A percentile compares a stretch with the other conserved stretches of the same genome.
These are phyloP conservation scores for Zalaria sp. DNA, from an alignment of 2,329 filamentous ascomycete species.

Conservation along the genomic window DNA sequence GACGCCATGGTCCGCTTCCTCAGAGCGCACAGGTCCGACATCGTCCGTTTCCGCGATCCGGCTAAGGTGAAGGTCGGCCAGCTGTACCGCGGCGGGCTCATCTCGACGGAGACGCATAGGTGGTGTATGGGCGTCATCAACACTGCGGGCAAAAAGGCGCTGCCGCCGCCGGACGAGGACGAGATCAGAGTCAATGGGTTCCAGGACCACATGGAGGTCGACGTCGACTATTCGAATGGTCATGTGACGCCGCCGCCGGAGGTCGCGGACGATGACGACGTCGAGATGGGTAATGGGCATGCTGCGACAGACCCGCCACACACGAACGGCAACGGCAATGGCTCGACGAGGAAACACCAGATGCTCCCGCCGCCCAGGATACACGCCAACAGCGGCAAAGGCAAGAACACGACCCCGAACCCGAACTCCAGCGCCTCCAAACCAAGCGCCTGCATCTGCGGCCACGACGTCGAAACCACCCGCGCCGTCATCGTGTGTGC, in stretches of 20 bases:
- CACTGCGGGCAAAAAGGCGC: background rate
- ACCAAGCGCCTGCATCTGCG: constrained; percentile 8
- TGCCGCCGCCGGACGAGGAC: background rate
- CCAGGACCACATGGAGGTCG: background rate
- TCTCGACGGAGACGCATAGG: constrained; percentile 11
- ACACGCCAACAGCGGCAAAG: background rate
- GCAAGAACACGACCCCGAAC: background rate
- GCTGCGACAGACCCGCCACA: background rate
- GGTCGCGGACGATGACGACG: too few relatives aligned
- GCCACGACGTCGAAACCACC: constrained; percentile 3
- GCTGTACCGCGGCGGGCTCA: constrained; percentile 15
- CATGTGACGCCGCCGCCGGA: too few relatives aligned
- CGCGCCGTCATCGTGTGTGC: constrained; percentile 10
- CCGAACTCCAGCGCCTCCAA: background rate
- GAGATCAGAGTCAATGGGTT: background rate
- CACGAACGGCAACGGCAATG: background rate
- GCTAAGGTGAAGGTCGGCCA: constrained; percentile 20
- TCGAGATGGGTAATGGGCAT: too few relatives aligned
- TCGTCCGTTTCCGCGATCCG: constrained; percentile 13
- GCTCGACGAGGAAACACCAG: background rate
- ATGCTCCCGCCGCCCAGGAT: background rate
- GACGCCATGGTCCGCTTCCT: constrained; percentile 27
- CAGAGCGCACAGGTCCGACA: constrained; percentile 10
- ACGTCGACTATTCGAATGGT: too few relatives aligned
- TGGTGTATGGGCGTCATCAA: constrained; percentile 6